Conservation (phyloP, 2,329 filamentous ascomycete genomes). For the Trichoderma atroviride region DNA sequence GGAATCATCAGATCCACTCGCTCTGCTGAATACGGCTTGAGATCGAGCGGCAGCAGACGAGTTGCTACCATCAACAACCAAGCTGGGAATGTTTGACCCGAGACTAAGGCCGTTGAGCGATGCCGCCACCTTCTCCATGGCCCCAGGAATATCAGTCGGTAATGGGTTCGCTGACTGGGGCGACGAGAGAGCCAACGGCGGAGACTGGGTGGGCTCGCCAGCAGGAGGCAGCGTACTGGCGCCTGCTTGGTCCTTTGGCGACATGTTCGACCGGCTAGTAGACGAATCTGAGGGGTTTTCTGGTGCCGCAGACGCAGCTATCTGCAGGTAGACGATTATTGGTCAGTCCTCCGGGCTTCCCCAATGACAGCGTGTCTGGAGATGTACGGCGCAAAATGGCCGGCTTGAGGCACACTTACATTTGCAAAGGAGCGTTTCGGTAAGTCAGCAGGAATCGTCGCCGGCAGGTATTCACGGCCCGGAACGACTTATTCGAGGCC, state of each 20-base stretch:
- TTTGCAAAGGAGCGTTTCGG: constrained; percentile 75
- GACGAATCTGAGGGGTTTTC: constrained; percentile 29
- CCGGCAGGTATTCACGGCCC: constrained; percentile 36
- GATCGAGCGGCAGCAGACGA: constrained; percentile 44
- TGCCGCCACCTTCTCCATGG: constrained; percentile 35
- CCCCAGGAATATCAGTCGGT: constrained; percentile 29
- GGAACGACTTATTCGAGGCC: constrained; percentile 29
- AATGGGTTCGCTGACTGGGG: constrained; percentile 29
- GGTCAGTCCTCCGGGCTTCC: constrained; percentile 15
- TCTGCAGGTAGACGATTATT: constrained; percentile 39
- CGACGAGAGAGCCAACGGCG: constrained; percentile 29
- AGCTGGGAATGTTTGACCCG: constrained; percentile 40
- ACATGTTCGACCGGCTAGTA: constrained; percentile 12
- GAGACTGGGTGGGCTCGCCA: neutral
- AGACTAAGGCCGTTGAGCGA: constrained; percentile 39
- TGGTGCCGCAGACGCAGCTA: constrained; percentile 50
- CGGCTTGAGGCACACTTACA: constrained; percentile 49
- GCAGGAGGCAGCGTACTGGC: constrained; percentile 10
- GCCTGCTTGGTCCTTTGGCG: constrained; percentile 32
- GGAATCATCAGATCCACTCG: constrained; percentile 58
- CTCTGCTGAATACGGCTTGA: constrained; percentile 40
- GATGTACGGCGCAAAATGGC: neutral
- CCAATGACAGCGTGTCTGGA: constrained; percentile 20
- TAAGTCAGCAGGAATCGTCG: constrained; percentile 51
- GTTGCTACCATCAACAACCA: constrained; percentile 56